Evolutionary conservation across 345 rosid species (phyloP).

Genomic region (Camelina neglecta): DNA sequence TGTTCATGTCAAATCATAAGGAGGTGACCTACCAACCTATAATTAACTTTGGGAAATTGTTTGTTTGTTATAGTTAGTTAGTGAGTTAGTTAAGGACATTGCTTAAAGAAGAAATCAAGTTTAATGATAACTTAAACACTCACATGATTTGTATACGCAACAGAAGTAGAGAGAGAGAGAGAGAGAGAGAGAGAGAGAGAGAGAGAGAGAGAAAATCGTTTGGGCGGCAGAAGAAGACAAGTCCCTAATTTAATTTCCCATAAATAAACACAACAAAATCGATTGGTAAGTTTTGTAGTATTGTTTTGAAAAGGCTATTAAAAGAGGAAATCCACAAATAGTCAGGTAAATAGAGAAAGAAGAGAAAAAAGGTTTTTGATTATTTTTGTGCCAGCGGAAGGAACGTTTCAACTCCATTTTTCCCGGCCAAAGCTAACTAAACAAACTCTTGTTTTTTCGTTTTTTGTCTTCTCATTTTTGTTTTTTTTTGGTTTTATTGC

Average conservation of each 20-base stretch:
- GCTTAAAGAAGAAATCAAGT: constrained; percentile 35
- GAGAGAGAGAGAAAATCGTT: background rate
- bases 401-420: constrained; percentile 71
- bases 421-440: constrained; percentile 53
- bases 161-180: constrained; percentile 2
- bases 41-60: background rate
- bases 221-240: constrained; percentile 31
- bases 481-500: background rate
- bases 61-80: constrained; percentile 14
- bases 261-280: constrained; percentile 29
- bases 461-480: background rate
- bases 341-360: constrained; percentile 30
- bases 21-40: constrained; percentile 13
- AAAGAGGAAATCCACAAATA: constrained; percentile 28
- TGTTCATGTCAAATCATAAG: constrained; percentile 7
- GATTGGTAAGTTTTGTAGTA: constrained; percentile 28
- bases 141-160: constrained; percentile 26
- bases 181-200: background rate
- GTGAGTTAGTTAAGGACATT: constrained; percentile 28
- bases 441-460: constrained; percentile 19
- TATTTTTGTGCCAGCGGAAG: constrained; percentile 54
- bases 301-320: constrained; percentile 29
- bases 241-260: constrained; percentile 7
- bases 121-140: constrained; percentile 12
- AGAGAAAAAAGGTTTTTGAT: constrained; percentile 31